A percentile compares a stretch with the other conserved stretches of the same genome.
phyloP scores from a whole-genome alignment of 768 basidiomycete genomes.

The Lentinula edodes region DNA sequence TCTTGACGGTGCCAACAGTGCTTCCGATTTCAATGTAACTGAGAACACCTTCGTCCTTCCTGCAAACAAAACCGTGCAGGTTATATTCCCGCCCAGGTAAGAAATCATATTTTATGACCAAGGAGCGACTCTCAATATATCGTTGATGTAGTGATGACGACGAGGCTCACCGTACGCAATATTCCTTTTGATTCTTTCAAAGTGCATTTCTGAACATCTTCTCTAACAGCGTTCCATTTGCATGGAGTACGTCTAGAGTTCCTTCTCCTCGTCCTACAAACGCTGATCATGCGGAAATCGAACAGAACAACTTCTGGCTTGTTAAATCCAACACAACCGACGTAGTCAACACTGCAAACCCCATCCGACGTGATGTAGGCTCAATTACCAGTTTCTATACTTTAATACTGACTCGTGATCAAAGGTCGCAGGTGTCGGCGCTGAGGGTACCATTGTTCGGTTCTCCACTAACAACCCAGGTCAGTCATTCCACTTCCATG shows the following conservation, averaged over 20 bases:
- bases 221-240: constrained; percentile 18
- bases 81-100: constrained; percentile 24
- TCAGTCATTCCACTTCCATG: not conserved
- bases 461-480: constrained; percentile 56
- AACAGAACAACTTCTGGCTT: constrained; percentile 33
- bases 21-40: constrained; percentile 22
- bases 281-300: not conserved
- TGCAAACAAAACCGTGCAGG: constrained; percentile 29
- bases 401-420: not conserved
- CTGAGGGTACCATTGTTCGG: constrained; percentile 30
- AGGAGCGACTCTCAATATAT: too few relatives aligned
- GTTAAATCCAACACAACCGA: constrained; percentile 29
- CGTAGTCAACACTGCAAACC: constrained; percentile 38
- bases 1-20: constrained; percentile 24
- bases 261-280: not conserved
- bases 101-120: not conserved
- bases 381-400: not conserved
- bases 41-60: constrained; percentile 36
- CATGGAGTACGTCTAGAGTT: constrained; percentile 18
- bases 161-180: constrained; percentile 18
- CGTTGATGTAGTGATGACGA: constrained; percentile 14
- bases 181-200: not conserved
- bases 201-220: not conserved
- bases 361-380: constrained; percentile 30
- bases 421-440: constrained; percentile 14